These are phyloP conservation scores for Dichotomopilus funicola DNA, from an alignment of 2,329 filamentous ascomycete genomes.

Conservation along the genomic window DNA sequence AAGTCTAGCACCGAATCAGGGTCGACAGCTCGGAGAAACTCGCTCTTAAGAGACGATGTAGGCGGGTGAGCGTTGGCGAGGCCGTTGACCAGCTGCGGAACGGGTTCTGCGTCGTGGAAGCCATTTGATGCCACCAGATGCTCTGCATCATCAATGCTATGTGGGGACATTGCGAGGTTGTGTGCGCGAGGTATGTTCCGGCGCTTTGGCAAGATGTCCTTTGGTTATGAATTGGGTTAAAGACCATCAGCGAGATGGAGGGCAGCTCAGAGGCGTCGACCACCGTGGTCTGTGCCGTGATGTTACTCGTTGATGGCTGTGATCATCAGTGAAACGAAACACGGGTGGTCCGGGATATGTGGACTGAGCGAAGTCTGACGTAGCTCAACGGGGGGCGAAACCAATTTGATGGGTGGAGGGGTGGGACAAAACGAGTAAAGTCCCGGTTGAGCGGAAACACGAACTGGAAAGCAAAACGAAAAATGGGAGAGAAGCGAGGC, in stretches of 20 bases:
- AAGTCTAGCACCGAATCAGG: conserved; percentile 70
- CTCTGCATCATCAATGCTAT: conserved; percentile 19
- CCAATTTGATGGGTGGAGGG: not conserved
- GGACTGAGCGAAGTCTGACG: not conserved
- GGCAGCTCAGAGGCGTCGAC: not conserved
- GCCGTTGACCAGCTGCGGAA: conserved; percentile 10
- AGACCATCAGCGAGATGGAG: too few species aligned
- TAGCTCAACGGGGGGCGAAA: not conserved
- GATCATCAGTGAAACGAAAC: not conserved
- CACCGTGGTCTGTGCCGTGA: not conserved
- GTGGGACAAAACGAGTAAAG: not conserved
- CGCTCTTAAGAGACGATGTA: conserved; percentile 17
- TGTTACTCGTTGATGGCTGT: not conserved
- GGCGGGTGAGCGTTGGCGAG: not conserved
- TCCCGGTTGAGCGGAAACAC: not conserved
- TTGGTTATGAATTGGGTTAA: not conserved
- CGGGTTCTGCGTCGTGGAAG: conserved; percentile 5
- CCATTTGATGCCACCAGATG: conserved; percentile 7
- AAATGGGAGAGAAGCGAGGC: not conserved
- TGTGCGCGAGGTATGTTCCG: not conserved
- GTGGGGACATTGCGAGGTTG: conserved; percentile 21
- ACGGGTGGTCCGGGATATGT: not conserved
- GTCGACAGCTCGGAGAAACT: conserved; percentile 38
- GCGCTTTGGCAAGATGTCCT: not conserved
- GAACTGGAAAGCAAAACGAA: not conserved